Evolutionary conservation across 2,329 filamentous ascomycete genomes (phyloP), one percentile per base, ranked within the genome.

Genomic region (Exophiala lecanii-corni): DNA sequence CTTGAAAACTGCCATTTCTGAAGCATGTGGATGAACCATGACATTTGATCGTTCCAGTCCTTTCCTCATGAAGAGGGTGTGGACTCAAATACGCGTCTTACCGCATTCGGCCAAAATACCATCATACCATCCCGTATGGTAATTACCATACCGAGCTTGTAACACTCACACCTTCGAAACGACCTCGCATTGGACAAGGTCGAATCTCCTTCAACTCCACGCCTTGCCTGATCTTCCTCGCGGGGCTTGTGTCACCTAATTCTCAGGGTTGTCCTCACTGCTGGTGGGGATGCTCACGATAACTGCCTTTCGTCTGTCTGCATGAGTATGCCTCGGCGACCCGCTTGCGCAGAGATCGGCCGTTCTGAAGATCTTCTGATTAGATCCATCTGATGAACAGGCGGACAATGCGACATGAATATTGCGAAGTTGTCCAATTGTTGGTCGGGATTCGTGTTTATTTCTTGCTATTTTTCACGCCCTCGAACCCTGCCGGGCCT

Each of bases 1-100:
- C 36, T 18, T 17, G 20, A 30, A 45, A 43, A 45, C 44, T 40
- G 34, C 21, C 39, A 47, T 47, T 28, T 47, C 38, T 43, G 26
- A 42, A 39, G 37, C 42, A 35, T 49, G 42, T 51, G 49, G 31
- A 21, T 30, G 43, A 35, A 38, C 30, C 23, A 16, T 19, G 32
- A 17, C 25, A 31, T 21, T 34, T 28, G 31, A 35, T 45, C 23
- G 45, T 43, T n/a, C n/a, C 42, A 48, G 40, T 13, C 32, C 39
- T 12, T 13, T 41, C 21, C 37, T 44, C 40, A 35, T 43, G 38
- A 53, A 43, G 50, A 45, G 50, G 41, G 45, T 51, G 48, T 53
- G 45, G 47, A 35, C 23, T 23, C 39, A 45, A 34, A 43, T 21
- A 32, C 18, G 36, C 7, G 23, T 18, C 42, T 34, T 41, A 42